Percentiles rank a stretch among this genome's conserved stretches.
Evolutionary conservation across 345 rosid genomes (phyloP).

Genomic region (Eutrema heterophyllum): DNA sequence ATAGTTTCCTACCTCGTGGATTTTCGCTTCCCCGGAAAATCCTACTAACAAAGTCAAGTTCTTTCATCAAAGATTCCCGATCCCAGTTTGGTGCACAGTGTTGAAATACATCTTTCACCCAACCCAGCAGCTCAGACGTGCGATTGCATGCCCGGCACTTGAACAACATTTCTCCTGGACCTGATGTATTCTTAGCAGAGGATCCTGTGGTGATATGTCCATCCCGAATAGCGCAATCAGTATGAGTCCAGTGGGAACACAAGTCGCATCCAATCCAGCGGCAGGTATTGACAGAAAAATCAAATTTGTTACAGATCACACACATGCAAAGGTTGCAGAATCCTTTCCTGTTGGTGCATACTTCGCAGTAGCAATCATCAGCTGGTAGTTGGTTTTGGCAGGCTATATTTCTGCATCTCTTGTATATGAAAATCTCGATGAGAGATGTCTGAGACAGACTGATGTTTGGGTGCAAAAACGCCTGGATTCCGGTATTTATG

Average conservation of each 20-base stretch:
- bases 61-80: slow-evolving; percentile 70
- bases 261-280: slow-evolving; percentile 96
- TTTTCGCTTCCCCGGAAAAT: slow-evolving; percentile 88
- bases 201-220: slow-evolving; percentile 67
- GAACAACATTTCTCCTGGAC: slow-evolving; percentile 76
- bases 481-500: slow-evolving; percentile 85
- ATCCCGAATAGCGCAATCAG: slow-evolving; percentile 91
- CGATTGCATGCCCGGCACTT: slow-evolving; percentile 76
- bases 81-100: slow-evolving; percentile 94
- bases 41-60: slow-evolving; percentile 84
- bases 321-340: slow-evolving; percentile 98
- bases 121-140: slow-evolving; percentile 91
- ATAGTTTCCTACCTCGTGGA: slow-evolving; percentile 71
- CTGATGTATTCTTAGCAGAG: slow-evolving; percentile 53
- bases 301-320: slow-evolving; percentile 87
- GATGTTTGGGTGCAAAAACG: slow-evolving; percentile 74
- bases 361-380: slow-evolving; percentile 80
- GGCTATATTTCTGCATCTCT: slow-evolving; percentile 89
- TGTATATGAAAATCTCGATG: slow-evolving; percentile 71
- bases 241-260: slow-evolving; percentile 97
- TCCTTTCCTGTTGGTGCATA: slow-evolving; percentile 73
- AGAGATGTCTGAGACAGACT: slow-evolving; percentile 79
- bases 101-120: slow-evolving; percentile 96
- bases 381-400: slow-evolving; percentile 91
- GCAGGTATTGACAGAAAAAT: slow-evolving; percentile 88